A percentile compares a stretch with the other conserved stretches of the same genome.
phyloP scores from a whole-genome alignment of 352 stramenopile species.

The Pythium brassicae region DNA sequence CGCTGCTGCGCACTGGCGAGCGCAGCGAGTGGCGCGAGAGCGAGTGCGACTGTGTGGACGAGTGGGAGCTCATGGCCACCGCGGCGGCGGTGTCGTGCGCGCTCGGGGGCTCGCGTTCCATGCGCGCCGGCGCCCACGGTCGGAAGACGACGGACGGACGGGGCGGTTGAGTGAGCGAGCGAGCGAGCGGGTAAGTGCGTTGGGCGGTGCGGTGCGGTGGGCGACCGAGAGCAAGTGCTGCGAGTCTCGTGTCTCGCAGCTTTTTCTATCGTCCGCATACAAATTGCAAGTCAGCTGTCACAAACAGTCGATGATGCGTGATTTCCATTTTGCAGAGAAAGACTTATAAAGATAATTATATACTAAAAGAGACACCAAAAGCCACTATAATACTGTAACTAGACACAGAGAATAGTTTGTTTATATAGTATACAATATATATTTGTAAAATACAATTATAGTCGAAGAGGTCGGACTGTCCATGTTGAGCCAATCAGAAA shows the following conservation, averaged over 20 bases:
- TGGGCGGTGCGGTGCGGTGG: neutral
- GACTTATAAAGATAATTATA: too few species aligned
- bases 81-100: neutral
- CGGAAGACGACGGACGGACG: neutral
- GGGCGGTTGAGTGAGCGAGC: neutral
- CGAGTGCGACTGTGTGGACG: slow-evolving; percentile 37
- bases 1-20: slow-evolving; percentile 28
- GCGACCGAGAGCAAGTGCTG: neutral
- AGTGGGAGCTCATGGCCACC: slow-evolving; percentile 14
- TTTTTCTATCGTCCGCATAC: neutral
- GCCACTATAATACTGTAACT: too few species aligned
- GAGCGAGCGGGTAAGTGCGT: neutral
- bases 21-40: slow-evolving; percentile 38
- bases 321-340: too few species aligned
- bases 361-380: too few species aligned
- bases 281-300: too few species aligned
- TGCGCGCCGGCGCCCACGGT: neutral
- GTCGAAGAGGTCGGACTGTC: too few species aligned
- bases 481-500: too few species aligned
- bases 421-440: too few species aligned
- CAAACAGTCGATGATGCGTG: too few species aligned
- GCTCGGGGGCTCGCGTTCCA: slow-evolving; percentile 2
- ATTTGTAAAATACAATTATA: too few species aligned
- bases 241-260: too few species aligned
- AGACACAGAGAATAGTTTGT: too few species aligned